Evolutionary conservation across 1,284 basidiomycete genomes (phyloP), one percentile per base, ranked within the genome.

Genomic region (Malassezia caprae): DNA sequence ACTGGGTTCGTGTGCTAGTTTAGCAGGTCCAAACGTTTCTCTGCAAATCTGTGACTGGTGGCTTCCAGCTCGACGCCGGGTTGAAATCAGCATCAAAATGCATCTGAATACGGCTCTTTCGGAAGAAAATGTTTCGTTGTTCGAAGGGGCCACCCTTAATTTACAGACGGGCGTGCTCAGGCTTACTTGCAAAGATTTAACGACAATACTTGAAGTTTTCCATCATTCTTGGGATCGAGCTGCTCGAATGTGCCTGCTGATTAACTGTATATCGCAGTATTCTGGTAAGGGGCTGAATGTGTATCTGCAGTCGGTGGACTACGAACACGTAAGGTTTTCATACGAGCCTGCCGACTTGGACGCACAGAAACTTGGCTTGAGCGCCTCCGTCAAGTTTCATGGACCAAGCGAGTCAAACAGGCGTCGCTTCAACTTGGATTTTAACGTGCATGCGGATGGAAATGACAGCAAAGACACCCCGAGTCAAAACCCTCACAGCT

Each of bases 11-110:
- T 51, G 17, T 23, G 27, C 40, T 12, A 13, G 30, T n/a, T n/a
- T 56, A 6, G 42, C 47, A 8, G 34, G 34, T 7, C 43, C 43
- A 2, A 48, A 56, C 13, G 28, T 56, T 8, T 56, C 54, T 1
- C 21, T 56, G 30, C 48, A 51, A 31, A 26, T 56, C 0, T 51
- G 48, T 37, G 45, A 56, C 23, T 56, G 54, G 54, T 56, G 54
- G 54, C 23, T 41, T 5, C 48, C 43, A 2, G 12, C 26, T 4
- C 35, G 46, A 26, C 54, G 48, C 7, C 26, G 48, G 17, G 49
- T 51, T 11, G 54, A 44, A 19, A 51, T 51, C 13, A 28, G 21
- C 13, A 46, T 47, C n/a, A 35, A 45, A 10, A 8, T 56, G n/a
- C 23, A 51, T 15, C 13, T 50, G 28, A 8, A 41, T 2, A 15